Evolutionary conservation across 257 asterid genomes (phyloP).

Genomic region (Echium plantagineum): DNA sequence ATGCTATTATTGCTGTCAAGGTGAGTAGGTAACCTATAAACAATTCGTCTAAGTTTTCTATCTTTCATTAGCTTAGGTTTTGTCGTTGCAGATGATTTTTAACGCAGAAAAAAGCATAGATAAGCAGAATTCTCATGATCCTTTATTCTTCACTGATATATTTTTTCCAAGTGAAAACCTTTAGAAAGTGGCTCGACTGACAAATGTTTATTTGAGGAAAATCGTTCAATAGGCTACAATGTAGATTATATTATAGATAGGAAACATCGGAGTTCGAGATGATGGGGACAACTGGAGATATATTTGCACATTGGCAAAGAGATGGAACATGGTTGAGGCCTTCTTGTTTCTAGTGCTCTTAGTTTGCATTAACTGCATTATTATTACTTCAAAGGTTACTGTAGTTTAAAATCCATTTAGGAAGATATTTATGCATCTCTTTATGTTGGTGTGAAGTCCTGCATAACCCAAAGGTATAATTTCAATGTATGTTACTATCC

Average conservation of each 20-base stretch:
- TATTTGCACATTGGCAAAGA: no score
- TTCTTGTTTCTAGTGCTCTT: not conserved
- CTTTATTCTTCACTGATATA: no score
- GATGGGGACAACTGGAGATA: no score
- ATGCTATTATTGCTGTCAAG: constrained; percentile 93
- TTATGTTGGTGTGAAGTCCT: not conserved
- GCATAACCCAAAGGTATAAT: constrained; percentile 9
- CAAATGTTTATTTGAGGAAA: no score
- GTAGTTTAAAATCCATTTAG: not conserved
- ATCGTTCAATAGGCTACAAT: no score
- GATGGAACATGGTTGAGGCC: not conserved
- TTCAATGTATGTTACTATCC: constrained; percentile 15
- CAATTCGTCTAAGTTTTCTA: not conserved
- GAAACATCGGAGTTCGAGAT: no score
- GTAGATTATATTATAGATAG: no score
- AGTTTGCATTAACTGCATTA: no score
- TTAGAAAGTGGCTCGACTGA: no score
- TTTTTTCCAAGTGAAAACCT: no score
- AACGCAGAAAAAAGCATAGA: not conserved
- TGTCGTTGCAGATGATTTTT: not conserved
- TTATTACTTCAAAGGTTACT: not conserved
- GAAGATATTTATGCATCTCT: not conserved
- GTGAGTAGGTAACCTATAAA: constrained; percentile 21
- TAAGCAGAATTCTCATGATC: not conserved
- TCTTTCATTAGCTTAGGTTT: not conserved